A percentile compares a stretch with the other conserved stretches of the same genome.
Conservation (phyloP, 2,329 filamentous ascomycete genomes). For the Diplodia mutila region DNA sequence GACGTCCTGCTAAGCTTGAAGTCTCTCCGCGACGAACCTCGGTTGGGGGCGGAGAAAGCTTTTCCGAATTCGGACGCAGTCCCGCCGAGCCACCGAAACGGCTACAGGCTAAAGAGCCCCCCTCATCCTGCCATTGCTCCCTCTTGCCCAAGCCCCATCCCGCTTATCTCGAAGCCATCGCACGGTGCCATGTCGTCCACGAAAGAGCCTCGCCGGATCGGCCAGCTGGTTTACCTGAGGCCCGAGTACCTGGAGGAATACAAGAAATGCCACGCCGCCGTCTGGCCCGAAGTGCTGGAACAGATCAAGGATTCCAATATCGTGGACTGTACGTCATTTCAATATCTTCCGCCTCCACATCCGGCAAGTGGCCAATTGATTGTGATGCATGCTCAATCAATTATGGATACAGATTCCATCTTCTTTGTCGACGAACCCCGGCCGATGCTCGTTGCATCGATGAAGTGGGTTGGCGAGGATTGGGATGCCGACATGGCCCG, state of each 20-base stretch:
- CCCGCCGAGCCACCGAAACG: slow-evolving; percentile 2
- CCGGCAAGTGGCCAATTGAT: not conserved
- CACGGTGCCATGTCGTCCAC: not conserved
- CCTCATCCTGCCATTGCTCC: not conserved
- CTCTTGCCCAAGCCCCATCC: not conserved
- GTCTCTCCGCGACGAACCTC: not conserved
- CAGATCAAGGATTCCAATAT: slow-evolving; percentile 79
- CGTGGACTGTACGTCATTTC: slow-evolving; percentile 64
- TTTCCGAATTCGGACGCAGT: slow-evolving; percentile 6
- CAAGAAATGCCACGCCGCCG: slow-evolving; percentile 71
- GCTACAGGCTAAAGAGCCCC: slow-evolving; percentile 8
- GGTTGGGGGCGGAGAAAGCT: slow-evolving; percentile 4
- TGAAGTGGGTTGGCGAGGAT: slow-evolving; percentile 77
- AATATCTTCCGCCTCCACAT: not conserved
- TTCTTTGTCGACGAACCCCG: slow-evolving; percentile 66
- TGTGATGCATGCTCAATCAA: not conserved
- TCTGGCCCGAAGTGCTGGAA: slow-evolving; percentile 77
- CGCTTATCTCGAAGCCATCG: not conserved
- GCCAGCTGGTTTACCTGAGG: slow-evolving; percentile 74
- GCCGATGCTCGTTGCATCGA: slow-evolving; percentile 69
- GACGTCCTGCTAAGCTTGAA: too few relatives aligned
- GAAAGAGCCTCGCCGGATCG: slow-evolving; percentile 58
- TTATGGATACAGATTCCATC: slow-evolving; percentile 62
- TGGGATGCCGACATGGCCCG: slow-evolving; percentile 75
- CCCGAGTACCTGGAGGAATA: slow-evolving; percentile 69